Conservation (phyloP, 129 eudicot species). For the Gnaphalium uliginosum region DNA sequence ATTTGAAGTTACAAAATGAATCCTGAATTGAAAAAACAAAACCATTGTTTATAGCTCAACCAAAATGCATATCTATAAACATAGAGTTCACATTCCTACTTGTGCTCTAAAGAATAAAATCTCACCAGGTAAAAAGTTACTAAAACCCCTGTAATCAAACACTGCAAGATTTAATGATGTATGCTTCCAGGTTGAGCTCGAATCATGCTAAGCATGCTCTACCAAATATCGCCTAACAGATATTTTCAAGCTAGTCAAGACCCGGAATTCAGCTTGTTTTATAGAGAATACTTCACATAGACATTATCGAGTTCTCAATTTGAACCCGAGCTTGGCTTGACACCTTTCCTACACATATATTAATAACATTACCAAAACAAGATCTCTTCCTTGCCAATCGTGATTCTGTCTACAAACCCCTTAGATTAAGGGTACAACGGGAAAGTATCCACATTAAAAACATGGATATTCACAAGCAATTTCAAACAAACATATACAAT, state of each 20-base stretch:
- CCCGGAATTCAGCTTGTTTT: not conserved
- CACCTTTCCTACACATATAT: not conserved
- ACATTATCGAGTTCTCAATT: not conserved
- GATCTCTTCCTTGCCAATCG: constrained; percentile 1
- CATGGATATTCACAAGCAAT: constrained; percentile 15
- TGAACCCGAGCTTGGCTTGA: not conserved
- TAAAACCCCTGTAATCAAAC: not conserved
- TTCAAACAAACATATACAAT: not conserved
- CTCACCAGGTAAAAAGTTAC: not conserved
- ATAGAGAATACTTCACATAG: not conserved
- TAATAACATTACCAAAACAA: constrained; percentile 5
- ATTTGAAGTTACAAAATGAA: not conserved
- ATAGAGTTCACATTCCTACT: not conserved
- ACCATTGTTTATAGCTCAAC: not conserved
- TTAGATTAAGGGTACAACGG: not conserved
- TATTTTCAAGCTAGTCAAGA: not conserved
- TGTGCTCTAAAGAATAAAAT: not conserved
- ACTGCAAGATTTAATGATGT: not conserved
- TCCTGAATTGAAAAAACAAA: not conserved
- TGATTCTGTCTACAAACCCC: constrained; percentile 7
- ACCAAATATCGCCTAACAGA: not conserved
- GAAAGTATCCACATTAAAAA: constrained; percentile 5
- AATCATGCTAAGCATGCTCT: not conserved
- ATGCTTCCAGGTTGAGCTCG: not conserved
- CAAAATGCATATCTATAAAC: not conserved